Conservation (phyloP, 2,329 filamentous ascomycete species). For the Xylariales sp. region DNA sequence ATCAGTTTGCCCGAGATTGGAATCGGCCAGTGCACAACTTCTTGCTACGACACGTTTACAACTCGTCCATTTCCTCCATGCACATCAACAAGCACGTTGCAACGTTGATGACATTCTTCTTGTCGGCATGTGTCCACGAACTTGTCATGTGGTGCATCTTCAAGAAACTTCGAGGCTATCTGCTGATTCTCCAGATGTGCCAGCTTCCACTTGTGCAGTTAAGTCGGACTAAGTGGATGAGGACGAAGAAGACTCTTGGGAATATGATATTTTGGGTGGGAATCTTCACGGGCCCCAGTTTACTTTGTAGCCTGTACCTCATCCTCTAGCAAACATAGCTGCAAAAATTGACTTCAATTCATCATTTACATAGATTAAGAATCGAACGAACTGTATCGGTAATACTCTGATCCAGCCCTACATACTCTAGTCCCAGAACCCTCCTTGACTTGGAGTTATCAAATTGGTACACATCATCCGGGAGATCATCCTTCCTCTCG, state of each 20-base stretch:
- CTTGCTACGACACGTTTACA: conserved; percentile 73
- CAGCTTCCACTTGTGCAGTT: conserved; percentile 68
- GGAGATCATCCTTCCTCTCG: conserved; percentile 35
- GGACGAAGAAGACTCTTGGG: conserved; percentile 57
- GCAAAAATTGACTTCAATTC: too few species aligned
- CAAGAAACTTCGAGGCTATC: conserved; percentile 70
- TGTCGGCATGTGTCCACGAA: conserved; percentile 69
- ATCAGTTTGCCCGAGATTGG: conserved; percentile 78
- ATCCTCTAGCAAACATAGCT: conserved; percentile 36
- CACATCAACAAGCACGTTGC: conserved; percentile 66
- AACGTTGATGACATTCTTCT: conserved; percentile 70
- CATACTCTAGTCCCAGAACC: conserved; percentile 58
- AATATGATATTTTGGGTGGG: conserved; percentile 77
- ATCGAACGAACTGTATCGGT: conserved; percentile 50
- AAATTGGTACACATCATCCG: conserved; percentile 46
- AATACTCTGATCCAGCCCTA: conserved; percentile 52
- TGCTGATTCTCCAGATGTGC: conserved; percentile 68
- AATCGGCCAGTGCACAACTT: conserved; percentile 77
- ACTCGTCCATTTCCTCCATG: conserved; percentile 70
- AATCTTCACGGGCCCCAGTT: conserved; percentile 70
- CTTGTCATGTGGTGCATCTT: conserved; percentile 79
- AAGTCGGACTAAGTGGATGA: conserved; percentile 63
- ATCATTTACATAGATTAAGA: too few species aligned
- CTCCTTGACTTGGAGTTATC: conserved; percentile 51
- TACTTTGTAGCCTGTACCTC: conserved; percentile 58